A percentile compares a stretch with the other conserved stretches of the same genome.
Conservation (phyloP, 768 basidiomycete species). For the Cystoderma amianthinum region DNA sequence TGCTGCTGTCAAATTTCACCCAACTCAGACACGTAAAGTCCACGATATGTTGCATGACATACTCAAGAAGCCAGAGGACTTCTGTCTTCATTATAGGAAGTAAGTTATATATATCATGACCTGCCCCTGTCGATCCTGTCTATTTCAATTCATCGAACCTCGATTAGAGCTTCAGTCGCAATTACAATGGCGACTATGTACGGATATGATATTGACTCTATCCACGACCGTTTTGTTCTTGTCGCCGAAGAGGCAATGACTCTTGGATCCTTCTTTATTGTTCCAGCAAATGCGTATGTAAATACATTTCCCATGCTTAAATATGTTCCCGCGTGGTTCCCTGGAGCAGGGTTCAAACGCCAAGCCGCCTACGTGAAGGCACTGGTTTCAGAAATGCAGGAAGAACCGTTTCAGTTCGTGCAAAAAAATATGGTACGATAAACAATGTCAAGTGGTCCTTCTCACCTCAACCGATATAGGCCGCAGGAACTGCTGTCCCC, state of each 20-base stretch:
- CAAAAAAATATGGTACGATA: neutral
- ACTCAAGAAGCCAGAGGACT: conserved; percentile 16
- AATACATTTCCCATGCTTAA: neutral
- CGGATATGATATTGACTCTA: conserved; percentile 22
- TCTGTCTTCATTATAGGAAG: conserved; percentile 11
- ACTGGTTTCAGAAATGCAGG: neutral
- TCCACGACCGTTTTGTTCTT: conserved; percentile 21
- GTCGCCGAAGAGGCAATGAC: conserved; percentile 17
- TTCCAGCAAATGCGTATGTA: neutral
- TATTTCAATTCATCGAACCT: too few relatives aligned
- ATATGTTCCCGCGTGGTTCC: neutral
- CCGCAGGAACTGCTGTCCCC: conserved; percentile 5
- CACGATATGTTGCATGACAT: conserved; percentile 21
- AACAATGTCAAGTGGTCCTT: too few relatives aligned
- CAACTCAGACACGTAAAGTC: conserved; percentile 22
- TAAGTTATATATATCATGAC: conserved; percentile 2
- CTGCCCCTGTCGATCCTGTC: neutral
- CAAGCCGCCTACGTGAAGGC: neutral
- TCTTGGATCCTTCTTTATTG: neutral
- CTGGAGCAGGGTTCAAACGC: neutral
- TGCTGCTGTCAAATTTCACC: conserved; percentile 17
- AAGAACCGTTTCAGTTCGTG: neutral
- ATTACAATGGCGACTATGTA: conserved; percentile 23
- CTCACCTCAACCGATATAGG: conserved; percentile 6
- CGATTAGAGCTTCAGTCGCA: neutral